A percentile compares a stretch with the other conserved stretches of the same genome.
Evolutionary conservation across 352 stramenopile genomes (phyloP).

Genomic region (Globisporangium iwayamae): DNA sequence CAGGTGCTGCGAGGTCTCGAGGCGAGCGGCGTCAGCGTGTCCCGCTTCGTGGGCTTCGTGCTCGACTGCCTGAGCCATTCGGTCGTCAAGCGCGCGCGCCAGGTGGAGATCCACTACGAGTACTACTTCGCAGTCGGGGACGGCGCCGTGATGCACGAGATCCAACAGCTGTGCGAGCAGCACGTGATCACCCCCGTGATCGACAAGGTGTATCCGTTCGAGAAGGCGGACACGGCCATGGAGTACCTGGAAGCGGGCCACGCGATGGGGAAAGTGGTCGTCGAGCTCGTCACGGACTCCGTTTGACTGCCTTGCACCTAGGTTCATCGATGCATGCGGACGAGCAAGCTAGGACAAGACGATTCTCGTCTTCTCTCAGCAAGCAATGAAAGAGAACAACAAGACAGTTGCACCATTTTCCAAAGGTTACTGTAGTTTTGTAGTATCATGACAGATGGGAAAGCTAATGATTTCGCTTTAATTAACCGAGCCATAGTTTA

Average conservation of each 20-base stretch:
- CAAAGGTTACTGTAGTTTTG: not conserved
- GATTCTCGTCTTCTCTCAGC: not conserved
- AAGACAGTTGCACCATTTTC: not conserved
- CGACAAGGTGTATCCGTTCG: conserved; percentile 44
- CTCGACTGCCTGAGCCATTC: conserved; percentile 39
- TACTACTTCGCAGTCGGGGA: conserved; percentile 31
- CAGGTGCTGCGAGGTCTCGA: conserved; percentile 22
- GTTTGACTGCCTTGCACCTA: not conserved
- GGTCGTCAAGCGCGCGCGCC: conserved; percentile 29
- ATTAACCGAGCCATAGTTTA: conserved; percentile 42
- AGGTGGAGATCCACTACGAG: conserved; percentile 36
- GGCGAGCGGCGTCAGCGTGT: conserved; percentile 21
- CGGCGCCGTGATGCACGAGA: conserved; percentile 30
- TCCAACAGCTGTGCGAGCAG: conserved; percentile 27
- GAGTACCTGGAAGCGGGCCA: conserved; percentile 42
- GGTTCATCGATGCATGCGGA: too few relatives aligned
- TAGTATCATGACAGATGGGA: not conserved
- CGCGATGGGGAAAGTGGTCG: conserved; percentile 43
- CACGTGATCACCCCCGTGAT: conserved; percentile 31
- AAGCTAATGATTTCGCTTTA: not conserved
- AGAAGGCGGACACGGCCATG: conserved; percentile 39
- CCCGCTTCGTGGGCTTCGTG: conserved; percentile 31
- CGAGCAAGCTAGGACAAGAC: too few relatives aligned
- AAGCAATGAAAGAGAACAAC: not conserved
- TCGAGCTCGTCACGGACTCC: conserved; percentile 24